These are phyloP conservation scores for Aspergillus aculeatinus DNA, from an alignment of 2,329 filamentous ascomycete genomes.

Conservation along the genomic window DNA sequence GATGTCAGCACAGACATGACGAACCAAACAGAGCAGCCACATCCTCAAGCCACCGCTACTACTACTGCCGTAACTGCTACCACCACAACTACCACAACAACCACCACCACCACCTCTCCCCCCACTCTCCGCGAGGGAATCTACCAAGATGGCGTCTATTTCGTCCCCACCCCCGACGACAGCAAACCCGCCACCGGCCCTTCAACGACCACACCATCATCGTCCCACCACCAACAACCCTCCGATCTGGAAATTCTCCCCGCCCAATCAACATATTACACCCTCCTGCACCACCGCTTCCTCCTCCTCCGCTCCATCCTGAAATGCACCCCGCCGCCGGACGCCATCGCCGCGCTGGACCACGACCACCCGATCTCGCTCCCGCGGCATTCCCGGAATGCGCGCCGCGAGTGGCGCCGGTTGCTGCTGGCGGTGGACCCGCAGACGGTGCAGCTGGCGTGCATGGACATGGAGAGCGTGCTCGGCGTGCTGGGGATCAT, in stretches of 20 bases:
- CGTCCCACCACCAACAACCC: neutral
- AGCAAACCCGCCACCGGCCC: constrained; percentile 28
- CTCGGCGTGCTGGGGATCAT: constrained; percentile 65
- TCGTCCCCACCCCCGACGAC: constrained; percentile 48
- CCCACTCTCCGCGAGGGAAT: constrained; percentile 60
- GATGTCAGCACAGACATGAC: neutral
- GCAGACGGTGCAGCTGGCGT: constrained; percentile 50
- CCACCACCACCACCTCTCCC: neutral
- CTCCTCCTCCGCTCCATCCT: constrained; percentile 62
- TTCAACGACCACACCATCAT: neutral
- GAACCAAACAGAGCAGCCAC: neutral
- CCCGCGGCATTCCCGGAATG: constrained; percentile 53
- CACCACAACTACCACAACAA: neutral
- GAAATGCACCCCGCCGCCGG: constrained; percentile 54
- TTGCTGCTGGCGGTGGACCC: constrained; percentile 45
- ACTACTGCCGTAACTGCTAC: neutral
- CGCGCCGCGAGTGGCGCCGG: constrained; percentile 57
- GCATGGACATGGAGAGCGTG: constrained; percentile 61
- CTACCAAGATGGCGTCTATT: constrained; percentile 78
- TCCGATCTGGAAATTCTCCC: neutral
- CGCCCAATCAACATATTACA: constrained; percentile 67
- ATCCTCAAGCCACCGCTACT: neutral
- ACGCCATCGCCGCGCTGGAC: constrained; percentile 55
- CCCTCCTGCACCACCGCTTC: constrained; percentile 65
- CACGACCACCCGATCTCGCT: constrained; percentile 55